Evolutionary conservation across 176 grass and related monocot genomes (phyloP).

Genomic region (Tillandsia leiboldiana): DNA sequence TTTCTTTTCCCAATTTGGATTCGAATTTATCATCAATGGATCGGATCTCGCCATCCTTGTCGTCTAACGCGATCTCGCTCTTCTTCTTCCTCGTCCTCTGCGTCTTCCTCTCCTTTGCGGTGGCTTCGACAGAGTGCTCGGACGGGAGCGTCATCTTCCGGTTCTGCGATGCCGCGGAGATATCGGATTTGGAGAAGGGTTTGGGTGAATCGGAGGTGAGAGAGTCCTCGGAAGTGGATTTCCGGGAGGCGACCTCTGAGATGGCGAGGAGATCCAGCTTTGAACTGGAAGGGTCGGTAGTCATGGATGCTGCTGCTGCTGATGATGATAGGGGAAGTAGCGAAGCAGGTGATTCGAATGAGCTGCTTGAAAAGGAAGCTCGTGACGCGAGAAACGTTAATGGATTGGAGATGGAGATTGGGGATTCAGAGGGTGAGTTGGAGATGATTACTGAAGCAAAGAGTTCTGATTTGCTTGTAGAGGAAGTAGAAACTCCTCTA

Average conservation of each 20-base stretch:
- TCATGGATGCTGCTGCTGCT: too few relatives aligned
- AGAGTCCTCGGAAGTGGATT: not conserved
- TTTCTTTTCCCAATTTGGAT: not conserved
- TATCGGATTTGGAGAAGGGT: not conserved
- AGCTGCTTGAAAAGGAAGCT: too few relatives aligned
- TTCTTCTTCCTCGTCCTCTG: not conserved
- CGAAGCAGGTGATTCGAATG: too few relatives aligned
- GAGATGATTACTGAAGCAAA: not conserved
- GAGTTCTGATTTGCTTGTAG: not conserved
- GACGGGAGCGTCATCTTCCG: slow-evolving; percentile 24
- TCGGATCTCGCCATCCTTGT: not conserved
- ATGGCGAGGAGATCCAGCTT: not conserved
- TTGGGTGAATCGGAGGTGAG: not conserved
- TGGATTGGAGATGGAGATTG: too few relatives aligned
- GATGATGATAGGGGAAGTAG: too few relatives aligned
- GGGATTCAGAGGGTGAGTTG: too few relatives aligned
- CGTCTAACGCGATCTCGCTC: not conserved
- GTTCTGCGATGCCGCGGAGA: slow-evolving; percentile 14
- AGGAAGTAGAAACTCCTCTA: not conserved
- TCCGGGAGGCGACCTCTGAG: not conserved
- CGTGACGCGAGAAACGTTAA: too few relatives aligned
- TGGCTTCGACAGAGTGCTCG: slow-evolving; percentile 22
- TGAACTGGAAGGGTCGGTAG: not conserved
- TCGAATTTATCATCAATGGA: not conserved
- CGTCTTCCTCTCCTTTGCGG: not conserved